Base-by-base conservation (phyloP, 1,284 basidiomycete genomes). In the Cystobasidium pallidum region DNA sequence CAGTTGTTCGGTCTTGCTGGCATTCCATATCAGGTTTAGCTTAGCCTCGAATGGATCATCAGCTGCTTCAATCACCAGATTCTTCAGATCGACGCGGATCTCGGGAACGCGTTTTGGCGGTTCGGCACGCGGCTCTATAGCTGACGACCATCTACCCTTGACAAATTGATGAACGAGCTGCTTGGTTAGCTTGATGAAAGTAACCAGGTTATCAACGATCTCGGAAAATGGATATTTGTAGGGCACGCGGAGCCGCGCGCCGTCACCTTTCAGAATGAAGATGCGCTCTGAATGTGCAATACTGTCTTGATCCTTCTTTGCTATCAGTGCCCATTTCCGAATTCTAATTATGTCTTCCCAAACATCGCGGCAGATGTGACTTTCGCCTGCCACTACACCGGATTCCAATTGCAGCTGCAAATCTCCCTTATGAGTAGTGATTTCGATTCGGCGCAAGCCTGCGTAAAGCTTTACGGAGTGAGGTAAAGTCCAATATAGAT, bases 21-120 rank as follows among this genome's bases (percentile, higher is more conserved):
- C 86, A 68, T 87, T 85, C 85, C 88, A 92, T 43, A 93, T 90
- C 15, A 91, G 83, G 61, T 88, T 90, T 39, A 98, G 81, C 74
- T 85, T 87, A 28, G 87, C 87, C 81, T 99, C 95, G 70, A 97
- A 87, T 0, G 89, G 86, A 78, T 95, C 91, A 79, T 99, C 95
- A 28, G 88, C 86, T n/a, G 88, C 89, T 80, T 98, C 94, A 4
- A 93, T 17, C 15, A 80, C 77, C 28, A 86, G 83, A 49, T 94
- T 82, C 39, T 82, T 84, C 65, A 97, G 79, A 2, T 82, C 82
- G 51, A 96, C 78, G 55, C 84, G 83, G 0, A 83, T 79, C 55
- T 79, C 74, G 0, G 93, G 93, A 1, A 92, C 81, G 0, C 79
- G 76, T 80, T 92, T 94, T 0, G 91, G 86, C 1, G 82, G 84